Conservation (phyloP, 2,329 filamentous ascomycete species). For the Davidsoniella eucalypti region DNA sequence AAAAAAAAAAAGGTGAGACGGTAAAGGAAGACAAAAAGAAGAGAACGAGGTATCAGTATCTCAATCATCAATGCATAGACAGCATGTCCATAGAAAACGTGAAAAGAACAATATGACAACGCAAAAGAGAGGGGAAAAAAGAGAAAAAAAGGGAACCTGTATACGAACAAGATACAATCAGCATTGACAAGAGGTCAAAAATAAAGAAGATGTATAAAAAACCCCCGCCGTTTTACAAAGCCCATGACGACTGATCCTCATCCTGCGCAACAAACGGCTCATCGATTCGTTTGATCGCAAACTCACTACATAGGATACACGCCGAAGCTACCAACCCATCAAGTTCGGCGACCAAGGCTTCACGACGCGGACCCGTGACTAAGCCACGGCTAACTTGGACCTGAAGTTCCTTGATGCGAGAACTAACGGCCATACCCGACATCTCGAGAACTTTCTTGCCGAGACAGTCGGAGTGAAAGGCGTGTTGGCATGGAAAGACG, state of each 20-base stretch:
- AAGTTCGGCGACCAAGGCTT: slow-evolving; percentile 72
- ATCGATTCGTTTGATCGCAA: slow-evolving; percentile 86
- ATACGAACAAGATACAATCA: background rate
- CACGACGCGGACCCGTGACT: slow-evolving; percentile 52
- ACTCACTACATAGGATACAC: slow-evolving; percentile 86
- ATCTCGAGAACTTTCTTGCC: slow-evolving; percentile 73
- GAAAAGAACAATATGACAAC: background rate
- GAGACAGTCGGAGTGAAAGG: slow-evolving; percentile 90
- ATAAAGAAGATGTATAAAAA: background rate
- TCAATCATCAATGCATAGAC: background rate
- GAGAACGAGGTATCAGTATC: background rate
- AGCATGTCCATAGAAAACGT: background rate
- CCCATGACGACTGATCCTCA: slow-evolving; percentile 72
- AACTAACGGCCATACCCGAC: slow-evolving; percentile 56
- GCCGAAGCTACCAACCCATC: slow-evolving; percentile 81
- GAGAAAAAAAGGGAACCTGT: background rate
- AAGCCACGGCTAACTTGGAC: slow-evolving; percentile 63
- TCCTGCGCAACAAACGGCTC: slow-evolving; percentile 68
- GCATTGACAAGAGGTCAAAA: too few species aligned
- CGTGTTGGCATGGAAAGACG: slow-evolving; percentile 95
- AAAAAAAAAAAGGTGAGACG: too few species aligned
- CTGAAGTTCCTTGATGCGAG: slow-evolving; percentile 74
- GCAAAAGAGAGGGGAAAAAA: background rate
- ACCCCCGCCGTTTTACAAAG: slow-evolving; percentile 27
- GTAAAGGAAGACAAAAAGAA: background rate